phyloP scores from a whole-genome alignment of 1,284 basidiomycete genomes.

The Cystobasidium sp. region DNA sequence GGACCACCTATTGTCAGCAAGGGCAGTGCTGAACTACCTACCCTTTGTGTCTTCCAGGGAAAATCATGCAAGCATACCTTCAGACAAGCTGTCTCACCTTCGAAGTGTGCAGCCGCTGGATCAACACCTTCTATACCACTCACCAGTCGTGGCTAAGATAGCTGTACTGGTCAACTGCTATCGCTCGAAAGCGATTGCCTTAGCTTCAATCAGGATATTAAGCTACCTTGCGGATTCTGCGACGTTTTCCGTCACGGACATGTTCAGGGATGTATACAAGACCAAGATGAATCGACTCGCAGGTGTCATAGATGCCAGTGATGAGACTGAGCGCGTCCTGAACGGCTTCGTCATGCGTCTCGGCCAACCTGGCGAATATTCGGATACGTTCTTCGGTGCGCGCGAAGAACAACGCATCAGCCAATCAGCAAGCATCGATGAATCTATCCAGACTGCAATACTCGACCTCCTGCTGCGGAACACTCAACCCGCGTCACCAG shows the following conservation, averaged over 20 bases:
- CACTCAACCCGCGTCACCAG: slow-evolving; percentile 68
- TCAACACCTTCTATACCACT: slow-evolving; percentile 74
- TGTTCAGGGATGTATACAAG: slow-evolving; percentile 64
- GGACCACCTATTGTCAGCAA: neutral
- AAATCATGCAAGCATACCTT: slow-evolving; percentile 34
- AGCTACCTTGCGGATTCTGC: slow-evolving; percentile 65
- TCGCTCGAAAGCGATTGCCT: slow-evolving; percentile 71
- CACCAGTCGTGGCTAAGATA: slow-evolving; percentile 76
- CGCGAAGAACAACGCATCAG: slow-evolving; percentile 59
- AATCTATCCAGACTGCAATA: slow-evolving; percentile 77
- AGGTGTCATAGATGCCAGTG: slow-evolving; percentile 77
- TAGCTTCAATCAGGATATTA: slow-evolving; percentile 80
- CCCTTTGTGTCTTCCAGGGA: slow-evolving; percentile 57
- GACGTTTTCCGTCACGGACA: slow-evolving; percentile 63
- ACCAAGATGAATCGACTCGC: slow-evolving; percentile 66
- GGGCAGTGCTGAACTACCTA: slow-evolving; percentile 63
- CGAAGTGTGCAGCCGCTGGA: slow-evolving; percentile 68
- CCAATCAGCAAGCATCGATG: slow-evolving; percentile 59
- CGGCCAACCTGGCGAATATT: slow-evolving; percentile 56
- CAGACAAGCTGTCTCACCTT: slow-evolving; percentile 49
- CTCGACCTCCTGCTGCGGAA: slow-evolving; percentile 83
- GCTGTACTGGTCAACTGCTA: slow-evolving; percentile 79
- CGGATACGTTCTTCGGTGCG: slow-evolving; percentile 62
- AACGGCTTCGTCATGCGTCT: slow-evolving; percentile 76
- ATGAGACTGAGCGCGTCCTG: slow-evolving; percentile 83